Evolutionary conservation across 495 filamentous ascomycete genomes (phyloP).

Genomic region (Xylaria curta): DNA sequence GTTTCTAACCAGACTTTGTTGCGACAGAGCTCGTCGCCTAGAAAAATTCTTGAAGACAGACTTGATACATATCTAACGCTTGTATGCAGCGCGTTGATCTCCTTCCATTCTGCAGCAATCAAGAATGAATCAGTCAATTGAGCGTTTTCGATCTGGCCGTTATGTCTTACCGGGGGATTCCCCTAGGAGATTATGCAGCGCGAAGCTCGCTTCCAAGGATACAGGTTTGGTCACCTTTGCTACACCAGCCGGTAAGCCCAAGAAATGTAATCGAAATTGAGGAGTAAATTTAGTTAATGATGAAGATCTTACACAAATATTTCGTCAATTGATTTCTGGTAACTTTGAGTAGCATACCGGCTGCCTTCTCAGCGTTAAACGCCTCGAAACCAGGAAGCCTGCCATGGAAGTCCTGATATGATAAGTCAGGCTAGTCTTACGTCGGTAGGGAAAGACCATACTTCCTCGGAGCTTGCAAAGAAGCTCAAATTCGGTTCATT

Average conservation of each 20-base stretch:
- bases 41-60: slow-evolving; percentile 54
- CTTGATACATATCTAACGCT: slow-evolving; percentile 47
- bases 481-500: slow-evolving; percentile 50
- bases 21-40: slow-evolving; percentile 54
- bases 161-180: slow-evolving; percentile 26
- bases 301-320: slow-evolving; percentile 45
- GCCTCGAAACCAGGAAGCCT: slow-evolving; percentile 57
- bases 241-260: not conserved
- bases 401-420: slow-evolving; percentile 49
- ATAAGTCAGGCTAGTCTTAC: not conserved
- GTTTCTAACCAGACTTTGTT: slow-evolving; percentile 53
- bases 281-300: not conserved
- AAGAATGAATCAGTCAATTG: not conserved
- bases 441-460: slow-evolving; percentile 32
- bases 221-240: slow-evolving; percentile 43
- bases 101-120: slow-evolving; percentile 38
- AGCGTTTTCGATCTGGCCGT: not conserved
- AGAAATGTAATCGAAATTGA: slow-evolving; percentile 24
- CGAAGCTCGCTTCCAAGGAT: slow-evolving; percentile 49
- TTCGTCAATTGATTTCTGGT: slow-evolving; percentile 57
- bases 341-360: slow-evolving; percentile 40
- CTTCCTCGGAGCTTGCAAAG: slow-evolving; percentile 11
- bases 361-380: slow-evolving; percentile 37
- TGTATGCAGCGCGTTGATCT: slow-evolving; percentile 26
- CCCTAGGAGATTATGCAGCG: slow-evolving; percentile 45